Conservation (phyloP, 2,329 filamentous ascomycete genomes). For the Aspergillus tanneri region DNA sequence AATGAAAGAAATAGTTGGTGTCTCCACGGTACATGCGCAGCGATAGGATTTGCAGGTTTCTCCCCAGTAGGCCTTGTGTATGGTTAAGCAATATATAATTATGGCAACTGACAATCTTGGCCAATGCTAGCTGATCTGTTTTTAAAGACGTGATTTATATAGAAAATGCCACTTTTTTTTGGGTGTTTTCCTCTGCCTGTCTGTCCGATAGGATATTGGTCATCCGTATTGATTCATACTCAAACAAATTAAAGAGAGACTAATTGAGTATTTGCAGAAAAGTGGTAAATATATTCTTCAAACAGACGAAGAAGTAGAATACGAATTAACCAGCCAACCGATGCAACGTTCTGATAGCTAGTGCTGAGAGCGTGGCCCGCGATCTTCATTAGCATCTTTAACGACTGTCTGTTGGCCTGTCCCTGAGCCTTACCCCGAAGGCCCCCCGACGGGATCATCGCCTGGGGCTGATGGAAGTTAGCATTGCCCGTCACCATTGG, state of each 20-base stretch:
- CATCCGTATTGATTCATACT: not conserved
- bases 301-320: not conserved
- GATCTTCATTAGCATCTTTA: conserved; percentile 8
- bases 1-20: too few species aligned
- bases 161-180: too few species aligned
- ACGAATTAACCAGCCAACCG: conserved; percentile 8
- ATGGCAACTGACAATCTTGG: too few species aligned
- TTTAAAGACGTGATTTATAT: too few species aligned
- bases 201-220: not conserved
- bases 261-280: not conserved
- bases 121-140: not conserved
- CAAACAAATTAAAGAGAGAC: not conserved
- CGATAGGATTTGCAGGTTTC: too few species aligned
- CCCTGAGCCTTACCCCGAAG: conserved; percentile 7
- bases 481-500: conserved; percentile 16
- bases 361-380: not conserved
- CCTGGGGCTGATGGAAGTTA: not conserved
- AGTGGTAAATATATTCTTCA: not conserved
- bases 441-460: conserved; percentile 16
- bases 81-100: too few species aligned
- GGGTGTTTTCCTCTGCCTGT: too few species aligned
- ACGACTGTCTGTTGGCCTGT: not conserved
- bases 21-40: too few species aligned
- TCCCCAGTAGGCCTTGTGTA: too few species aligned
- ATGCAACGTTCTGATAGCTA: conserved; percentile 22